Base-by-base conservation (phyloP, 1,139 yeast species). In the Lodderomyces pseudojiufengensis region DNA sequence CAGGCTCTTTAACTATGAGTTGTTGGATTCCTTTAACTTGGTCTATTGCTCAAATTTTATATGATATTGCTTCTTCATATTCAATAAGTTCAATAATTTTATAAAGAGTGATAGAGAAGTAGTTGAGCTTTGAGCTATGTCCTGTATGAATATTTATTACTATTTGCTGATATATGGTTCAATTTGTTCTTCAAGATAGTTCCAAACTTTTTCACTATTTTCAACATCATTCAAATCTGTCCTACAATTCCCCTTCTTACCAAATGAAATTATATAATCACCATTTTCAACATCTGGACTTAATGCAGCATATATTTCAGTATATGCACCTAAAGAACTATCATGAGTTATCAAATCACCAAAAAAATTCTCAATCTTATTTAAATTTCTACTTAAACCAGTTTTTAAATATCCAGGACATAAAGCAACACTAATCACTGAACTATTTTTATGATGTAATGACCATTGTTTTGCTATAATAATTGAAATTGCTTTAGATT, bases 21-120 rank as follows among this genome's bases (percentile, higher is more conserved):
- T 84, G 96, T 0, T 90, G 97, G 97, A 78, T 88, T 9, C 97
- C 97, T 1, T 70, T 88, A 48, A 75, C 83, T 34, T 85, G 92
- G 79, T 92, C 80, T 0, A 62, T 84, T 5, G 73, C 82, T 3
- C 80, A 78, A 49, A 70, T 84, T 10, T 52, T 87, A 33, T 84
- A 74, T 55, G 78, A 82, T 55, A 72, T 84, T 23, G 65, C 82
- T 29, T 71, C 80, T 7, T 74, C 88, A 23, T 88, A 84, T 47
- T 62, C 58, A 57, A 65, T 70, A 10, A 61, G 68, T 45, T 63
- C 55, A 61, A 52, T 63, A 27, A 52, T 68, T 26, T 49, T 68
- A 31, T 66, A 48, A 36, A 12, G 4, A 24, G 24, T 22, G 24
- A n/a, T n/a, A n/a, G n/a, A n/a, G n/a, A n/a, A n/a, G n/a, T n/a